A percentile compares a stretch with the other conserved stretches of the same genome.
Evolutionary conservation across 2,329 filamentous ascomycete genomes (phyloP).

Genomic region (Aspergillus intermedius): DNA sequence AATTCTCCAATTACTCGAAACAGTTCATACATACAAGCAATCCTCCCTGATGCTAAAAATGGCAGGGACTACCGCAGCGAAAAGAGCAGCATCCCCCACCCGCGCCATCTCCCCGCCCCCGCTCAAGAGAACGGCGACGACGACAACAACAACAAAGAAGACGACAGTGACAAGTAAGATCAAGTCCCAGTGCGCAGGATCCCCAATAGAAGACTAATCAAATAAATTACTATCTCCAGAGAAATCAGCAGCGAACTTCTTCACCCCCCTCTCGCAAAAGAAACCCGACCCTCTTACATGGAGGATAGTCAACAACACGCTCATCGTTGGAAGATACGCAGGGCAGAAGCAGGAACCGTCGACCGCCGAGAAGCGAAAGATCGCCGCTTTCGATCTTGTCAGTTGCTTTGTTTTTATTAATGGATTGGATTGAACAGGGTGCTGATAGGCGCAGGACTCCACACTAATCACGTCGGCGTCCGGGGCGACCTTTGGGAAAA

Average conservation of each 20-base stretch:
- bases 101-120: constrained; percentile 52
- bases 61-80: constrained; percentile 22
- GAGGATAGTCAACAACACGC: constrained; percentile 58
- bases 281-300: constrained; percentile 69
- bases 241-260: constrained; percentile 70
- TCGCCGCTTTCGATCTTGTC: constrained; percentile 45
- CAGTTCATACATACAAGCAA: neutral
- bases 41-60: constrained; percentile 16
- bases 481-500: constrained; percentile 68
- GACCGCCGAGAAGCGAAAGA: constrained; percentile 13
- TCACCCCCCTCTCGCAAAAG: constrained; percentile 80
- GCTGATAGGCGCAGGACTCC: constrained; percentile 57
- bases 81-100: constrained; percentile 30
- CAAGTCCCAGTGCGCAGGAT: too few relatives aligned
- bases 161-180: too few relatives aligned
- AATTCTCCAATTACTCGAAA: neutral
- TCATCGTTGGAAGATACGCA: constrained; percentile 71
- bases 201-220: too few relatives aligned
- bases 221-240: constrained; percentile 9
- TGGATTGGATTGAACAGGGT: neutral
- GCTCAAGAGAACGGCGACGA: constrained; percentile 48
- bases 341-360: neutral
- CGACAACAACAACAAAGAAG: too few relatives aligned
- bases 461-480: constrained; percentile 77
- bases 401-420: constrained; percentile 2